Base-by-base conservation (phyloP, 345 rosid genomes). In the Salix caprea region DNA sequence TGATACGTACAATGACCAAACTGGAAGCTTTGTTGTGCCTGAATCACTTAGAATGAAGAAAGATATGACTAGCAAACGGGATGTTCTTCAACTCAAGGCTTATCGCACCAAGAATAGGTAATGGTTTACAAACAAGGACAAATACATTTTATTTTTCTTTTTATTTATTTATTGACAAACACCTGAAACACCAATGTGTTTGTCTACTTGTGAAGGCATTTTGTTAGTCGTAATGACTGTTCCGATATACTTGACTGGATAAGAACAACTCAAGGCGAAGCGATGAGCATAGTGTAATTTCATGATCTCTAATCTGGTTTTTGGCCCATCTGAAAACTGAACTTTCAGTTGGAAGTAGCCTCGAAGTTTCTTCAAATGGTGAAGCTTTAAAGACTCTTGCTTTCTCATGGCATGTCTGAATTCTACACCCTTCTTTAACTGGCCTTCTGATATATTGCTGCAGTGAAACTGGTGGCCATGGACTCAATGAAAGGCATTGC, bases 91-190 rank as follows among this genome's bases (percentile, higher is more conserved):
- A 58, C 90, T 95, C 26, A 93, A 95, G 83, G 69, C 77, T 7
- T 95, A 91, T 82, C 90, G 88, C 66, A 66, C 97, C 16, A 82
- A 70, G 84, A 95, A 90, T 75, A 88, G 97, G 97, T 94, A 84
- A 85, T 24, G 64, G 74, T 58, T 34, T 77, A 26, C 0, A 3
- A 8, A 26, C 11, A 36, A 65, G 65, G 34, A 21, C n/a, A 21
- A 18, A 6, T 50, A 3, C 11, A 65, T 37, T 32, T 4, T 7
- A 23, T 1, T 15, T 14, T 5, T 12, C 1, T 44, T 44, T 12
- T 13, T 44, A 13, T 44, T 66, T 28, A 5, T 46, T 36, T 24
- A 21, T 36, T 67, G 24, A 28, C 18, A 16, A 65, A 18, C 0
- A 11, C 19, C 19, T 28, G 6, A 67, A 30, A 21, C 46, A 56